Percentiles rank a stretch among this genome's conserved stretches.
These are phyloP conservation scores for Lachancea lanzarotensis DNA, from an alignment of 805 yeast species.

Conservation along the genomic window DNA sequence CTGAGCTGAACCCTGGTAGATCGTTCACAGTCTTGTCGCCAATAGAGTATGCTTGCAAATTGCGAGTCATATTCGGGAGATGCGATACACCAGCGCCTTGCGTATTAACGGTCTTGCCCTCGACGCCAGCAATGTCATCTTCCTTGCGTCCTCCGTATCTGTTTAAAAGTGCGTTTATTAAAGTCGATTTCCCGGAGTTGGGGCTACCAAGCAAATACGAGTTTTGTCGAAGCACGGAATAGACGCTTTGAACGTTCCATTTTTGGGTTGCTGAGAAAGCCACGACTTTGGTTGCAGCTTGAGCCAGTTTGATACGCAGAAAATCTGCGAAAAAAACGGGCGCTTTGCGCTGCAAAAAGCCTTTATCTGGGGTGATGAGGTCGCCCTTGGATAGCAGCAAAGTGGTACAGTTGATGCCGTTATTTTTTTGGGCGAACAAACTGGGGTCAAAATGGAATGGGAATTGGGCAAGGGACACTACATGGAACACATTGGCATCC, in stretches of 20 bases:
- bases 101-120: neutral
- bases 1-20: slow-evolving; percentile 35
- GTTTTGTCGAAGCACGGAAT: slow-evolving; percentile 21
- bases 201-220: slow-evolving; percentile 58
- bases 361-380: slow-evolving; percentile 24
- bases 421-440: slow-evolving; percentile 13
- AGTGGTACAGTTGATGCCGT: slow-evolving; percentile 7
- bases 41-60: slow-evolving; percentile 37
- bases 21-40: slow-evolving; percentile 31
- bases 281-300: slow-evolving; percentile 23
- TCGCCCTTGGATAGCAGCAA: slow-evolving; percentile 29
- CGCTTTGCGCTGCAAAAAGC: slow-evolving; percentile 20
- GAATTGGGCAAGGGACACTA: slow-evolving; percentile 63
- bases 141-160: slow-evolving; percentile 18
- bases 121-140: neutral
- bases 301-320: slow-evolving; percentile 26
- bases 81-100: slow-evolving; percentile 34
- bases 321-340: slow-evolving; percentile 30
- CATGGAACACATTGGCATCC: slow-evolving; percentile 46
- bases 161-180: slow-evolving; percentile 44
- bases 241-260: slow-evolving; percentile 26
- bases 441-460: slow-evolving; percentile 50
- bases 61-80: slow-evolving; percentile 70
- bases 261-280: slow-evolving; percentile 22
- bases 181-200: slow-evolving; percentile 63